These are phyloP conservation scores for Metschnikowia corniflorae DNA, from an alignment of 805 yeast species.

Conservation along the genomic window DNA sequence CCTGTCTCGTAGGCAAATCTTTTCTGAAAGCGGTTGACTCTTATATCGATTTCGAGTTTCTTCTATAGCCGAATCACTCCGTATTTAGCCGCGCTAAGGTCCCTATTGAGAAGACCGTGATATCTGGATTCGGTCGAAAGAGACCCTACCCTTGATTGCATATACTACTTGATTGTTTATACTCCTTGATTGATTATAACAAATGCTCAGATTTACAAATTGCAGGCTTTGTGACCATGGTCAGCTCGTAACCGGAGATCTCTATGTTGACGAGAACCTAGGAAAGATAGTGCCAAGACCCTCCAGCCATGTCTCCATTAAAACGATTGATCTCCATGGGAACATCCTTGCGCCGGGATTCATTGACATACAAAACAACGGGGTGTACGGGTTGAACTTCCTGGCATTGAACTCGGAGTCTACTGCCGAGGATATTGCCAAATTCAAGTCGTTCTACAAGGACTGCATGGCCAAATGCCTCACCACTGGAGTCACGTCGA, in stretches of 20 bases:
- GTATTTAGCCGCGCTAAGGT: too few relatives aligned
- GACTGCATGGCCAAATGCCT: conserved; percentile 46
- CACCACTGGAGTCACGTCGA: conserved; percentile 50
- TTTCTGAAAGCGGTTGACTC: too few relatives aligned
- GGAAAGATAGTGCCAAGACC: conserved; percentile 40
- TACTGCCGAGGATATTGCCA: conserved; percentile 27
- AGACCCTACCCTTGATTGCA: too few relatives aligned
- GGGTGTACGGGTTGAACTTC: conserved; percentile 54
- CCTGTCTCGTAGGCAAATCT: too few relatives aligned
- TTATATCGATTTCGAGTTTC: too few relatives aligned
- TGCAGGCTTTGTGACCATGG: conserved; percentile 44
- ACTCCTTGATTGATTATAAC: too few relatives aligned
- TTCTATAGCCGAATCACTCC: too few relatives aligned
- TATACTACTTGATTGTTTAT: too few relatives aligned
- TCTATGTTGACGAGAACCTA: conserved; percentile 40
- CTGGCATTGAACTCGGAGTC: conserved; percentile 33
- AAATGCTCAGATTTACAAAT: conserved; percentile 35
- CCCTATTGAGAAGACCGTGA: too few relatives aligned
- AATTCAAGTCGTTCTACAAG: conserved; percentile 34
- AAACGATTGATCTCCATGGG: conserved; percentile 45
- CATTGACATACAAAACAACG: conserved; percentile 56
- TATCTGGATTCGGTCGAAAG: too few relatives aligned
- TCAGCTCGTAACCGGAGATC: conserved; percentile 30
- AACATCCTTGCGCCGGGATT: conserved; percentile 51
- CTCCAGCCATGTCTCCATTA: conserved; percentile 10